These are phyloP conservation scores for Tolypocladium paradoxum DNA, from an alignment of 2,329 filamentous ascomycete species.

Conservation along the genomic window DNA sequence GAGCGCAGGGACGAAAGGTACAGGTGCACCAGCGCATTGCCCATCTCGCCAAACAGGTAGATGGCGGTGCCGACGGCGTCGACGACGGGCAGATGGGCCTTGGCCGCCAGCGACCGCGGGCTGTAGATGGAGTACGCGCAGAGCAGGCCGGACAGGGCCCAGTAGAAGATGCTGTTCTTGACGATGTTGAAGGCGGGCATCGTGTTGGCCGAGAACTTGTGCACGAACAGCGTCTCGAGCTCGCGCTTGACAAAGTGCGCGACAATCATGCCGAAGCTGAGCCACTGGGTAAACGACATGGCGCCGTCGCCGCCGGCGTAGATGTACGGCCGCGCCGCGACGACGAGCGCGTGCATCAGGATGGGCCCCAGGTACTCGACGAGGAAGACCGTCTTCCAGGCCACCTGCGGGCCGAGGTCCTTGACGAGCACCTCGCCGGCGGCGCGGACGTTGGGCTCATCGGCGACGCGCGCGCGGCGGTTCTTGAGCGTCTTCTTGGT, in stretches of 20 bases:
- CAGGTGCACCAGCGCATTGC: conserved; percentile 71
- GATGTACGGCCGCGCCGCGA: conserved; percentile 60
- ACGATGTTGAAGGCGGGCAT: conserved; percentile 89
- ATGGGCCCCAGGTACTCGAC: conserved; percentile 92
- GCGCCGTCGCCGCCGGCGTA: conserved; percentile 32
- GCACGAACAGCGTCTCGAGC: conserved; percentile 84
- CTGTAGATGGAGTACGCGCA: conserved; percentile 79
- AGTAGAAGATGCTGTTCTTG: conserved; percentile 94
- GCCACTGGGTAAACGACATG: conserved; percentile 57
- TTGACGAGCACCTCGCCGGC: conserved; percentile 67
- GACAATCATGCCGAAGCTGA: conserved; percentile 63
- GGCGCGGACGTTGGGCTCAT: conserved; percentile 36
- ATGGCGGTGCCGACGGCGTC: conserved; percentile 60
- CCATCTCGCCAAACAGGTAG: conserved; percentile 67
- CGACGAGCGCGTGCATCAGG: conserved; percentile 67
- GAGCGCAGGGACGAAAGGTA: conserved; percentile 69
- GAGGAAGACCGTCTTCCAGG: conserved; percentile 88
- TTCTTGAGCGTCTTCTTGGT: conserved; percentile 55
- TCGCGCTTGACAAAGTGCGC: conserved; percentile 93
- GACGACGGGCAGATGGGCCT: conserved; percentile 33
- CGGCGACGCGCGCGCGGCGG: conserved; percentile 40
- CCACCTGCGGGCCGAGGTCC: conserved; percentile 82
- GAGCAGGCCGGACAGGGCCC: conserved; percentile 69
- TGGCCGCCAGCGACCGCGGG: conserved; percentile 58
- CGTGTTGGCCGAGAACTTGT: conserved; percentile 88